A percentile compares a stretch with the other conserved stretches of the same genome.
These are phyloP conservation scores for Earliella scabrosa DNA, from an alignment of 1,284 basidiomycete genomes.

Conservation along the genomic window DNA sequence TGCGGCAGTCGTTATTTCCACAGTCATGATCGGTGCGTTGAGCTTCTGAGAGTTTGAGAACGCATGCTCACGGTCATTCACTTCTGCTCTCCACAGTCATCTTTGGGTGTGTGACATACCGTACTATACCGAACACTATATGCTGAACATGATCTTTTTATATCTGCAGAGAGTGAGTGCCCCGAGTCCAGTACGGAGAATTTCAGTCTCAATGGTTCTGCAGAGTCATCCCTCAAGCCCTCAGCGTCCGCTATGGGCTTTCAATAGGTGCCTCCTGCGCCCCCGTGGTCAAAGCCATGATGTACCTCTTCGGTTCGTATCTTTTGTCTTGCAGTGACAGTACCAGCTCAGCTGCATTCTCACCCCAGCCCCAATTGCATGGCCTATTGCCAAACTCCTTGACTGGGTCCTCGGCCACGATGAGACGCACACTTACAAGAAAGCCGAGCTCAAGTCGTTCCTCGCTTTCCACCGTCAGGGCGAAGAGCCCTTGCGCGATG, in stretches of 20 bases:
- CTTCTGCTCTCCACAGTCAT: conserved; percentile 54
- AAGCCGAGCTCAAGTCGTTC: conserved; percentile 92
- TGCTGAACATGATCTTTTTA: background rate
- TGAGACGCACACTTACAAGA: conserved; percentile 84
- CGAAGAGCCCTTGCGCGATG: conserved; percentile 86
- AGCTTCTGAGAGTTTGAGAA: background rate
- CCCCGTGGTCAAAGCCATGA: conserved; percentile 79
- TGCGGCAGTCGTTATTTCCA: conserved; percentile 84
- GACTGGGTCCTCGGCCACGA: conserved; percentile 78
- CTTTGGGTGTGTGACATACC: conserved; percentile 66
- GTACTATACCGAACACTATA: too few relatives aligned
- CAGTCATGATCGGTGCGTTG: conserved; percentile 75
- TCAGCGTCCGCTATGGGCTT: conserved; percentile 91
- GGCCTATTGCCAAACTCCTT: conserved; percentile 87
- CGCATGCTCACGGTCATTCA: background rate
- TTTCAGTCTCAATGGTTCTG: background rate
- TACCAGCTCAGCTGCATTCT: background rate
- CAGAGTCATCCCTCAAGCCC: conserved; percentile 87
- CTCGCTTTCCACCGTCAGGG: conserved; percentile 89
- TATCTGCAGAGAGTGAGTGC: conserved; percentile 49
- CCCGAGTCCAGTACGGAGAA: background rate
- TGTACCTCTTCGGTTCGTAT: conserved; percentile 75
- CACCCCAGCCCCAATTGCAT: conserved; percentile 77
- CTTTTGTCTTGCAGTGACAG: background rate
- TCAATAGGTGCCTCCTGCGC: conserved; percentile 88